Evolutionary conservation across 331 rosid genomes (phyloP), one percentile per base, ranked within the genome.

Genomic region (Dryas integrifolia): DNA sequence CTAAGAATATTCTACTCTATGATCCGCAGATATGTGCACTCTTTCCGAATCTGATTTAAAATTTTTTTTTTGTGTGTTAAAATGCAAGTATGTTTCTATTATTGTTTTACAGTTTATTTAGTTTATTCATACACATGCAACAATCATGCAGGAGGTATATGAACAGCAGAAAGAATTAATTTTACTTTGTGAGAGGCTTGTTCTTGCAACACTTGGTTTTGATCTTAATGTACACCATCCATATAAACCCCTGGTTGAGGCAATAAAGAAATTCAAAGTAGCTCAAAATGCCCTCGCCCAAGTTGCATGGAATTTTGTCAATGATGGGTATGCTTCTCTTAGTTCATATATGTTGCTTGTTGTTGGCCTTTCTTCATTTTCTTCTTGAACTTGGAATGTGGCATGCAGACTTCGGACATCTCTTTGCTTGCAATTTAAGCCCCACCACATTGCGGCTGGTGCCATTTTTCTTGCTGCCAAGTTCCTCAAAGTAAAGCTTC

Each of bases 261-360:
- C 98, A 69, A 94, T 94, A 84, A 94, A 91, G 89, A 94, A 91
- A 88, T 91, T 94, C 84, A 89, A 91, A 88, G 97, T 94, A 75
- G 98, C 97, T 85, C 98, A 94, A 87, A 89, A 91, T 79, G 98
- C 98, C 81, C 96, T 94, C 51, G 98, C 98, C 53, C 98, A 94
- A 84, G 98, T 94, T 82, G 98, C 98, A 7, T 91, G 98, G 97
- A 94, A 94, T 77, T 94, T 94, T 83, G 97, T 94, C 51, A 94
- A 94, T 82, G 98, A 94, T 68, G 98, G 98, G 98, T 94, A 94
- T 79, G 82, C 64, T 21, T 78, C 58, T 47, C 60, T 63, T 62
- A 64, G 81, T 74, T 78, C 68, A 49, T 76, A 38, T 72, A 14
- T 38, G 63, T 61, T 74, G 38, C 77, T 69, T 69, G 80, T 38